phyloP scores from a whole-genome alignment of 345 rosid species.

The Barbarea vulgaris region DNA sequence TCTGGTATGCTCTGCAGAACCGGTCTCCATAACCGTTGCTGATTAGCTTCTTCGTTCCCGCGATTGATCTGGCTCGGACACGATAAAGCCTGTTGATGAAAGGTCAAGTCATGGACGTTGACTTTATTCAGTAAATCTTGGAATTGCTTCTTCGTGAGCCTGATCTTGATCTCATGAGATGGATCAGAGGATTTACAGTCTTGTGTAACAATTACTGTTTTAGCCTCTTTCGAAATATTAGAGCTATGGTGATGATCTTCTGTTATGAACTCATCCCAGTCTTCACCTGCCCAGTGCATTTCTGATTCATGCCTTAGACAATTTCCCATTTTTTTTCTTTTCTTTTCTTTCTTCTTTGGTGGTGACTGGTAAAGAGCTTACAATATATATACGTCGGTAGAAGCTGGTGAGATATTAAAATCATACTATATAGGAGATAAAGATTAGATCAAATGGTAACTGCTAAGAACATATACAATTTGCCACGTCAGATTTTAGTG shows the following conservation, averaged over 20 bases:
- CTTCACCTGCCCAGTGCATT: constrained; percentile 47
- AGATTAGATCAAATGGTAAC: constrained; percentile 13
- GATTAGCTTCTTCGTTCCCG: constrained; percentile 16
- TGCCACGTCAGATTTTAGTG: constrained; percentile 27
- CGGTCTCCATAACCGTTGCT: constrained; percentile 63
- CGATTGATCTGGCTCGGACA: constrained; percentile 29
- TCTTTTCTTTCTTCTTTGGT: not conserved
- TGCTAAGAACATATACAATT: constrained; percentile 6
- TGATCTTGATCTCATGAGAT: constrained; percentile 65
- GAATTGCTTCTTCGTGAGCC: constrained; percentile 67
- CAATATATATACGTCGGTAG: constrained; percentile 29
- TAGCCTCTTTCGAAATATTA: not conserved
- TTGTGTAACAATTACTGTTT: not conserved
- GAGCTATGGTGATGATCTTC: constrained; percentile 10
- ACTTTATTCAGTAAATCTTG: constrained; percentile 50
- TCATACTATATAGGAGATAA: not conserved
- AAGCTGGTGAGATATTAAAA: constrained; percentile 38
- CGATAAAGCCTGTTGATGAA: constrained; percentile 41
- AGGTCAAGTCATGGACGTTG: constrained; percentile 49
- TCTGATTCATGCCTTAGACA: constrained; percentile 42
- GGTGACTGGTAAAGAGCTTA: constrained; percentile 4
- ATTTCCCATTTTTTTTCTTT: constrained; percentile 37
- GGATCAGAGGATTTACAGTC: constrained; percentile 20
- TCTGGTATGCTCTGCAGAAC: constrained; percentile 79
- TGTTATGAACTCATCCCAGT: constrained; percentile 38